Base-by-base conservation (phyloP, 2,329 filamentous ascomycete genomes). In the Clonostachys rosea region DNA sequence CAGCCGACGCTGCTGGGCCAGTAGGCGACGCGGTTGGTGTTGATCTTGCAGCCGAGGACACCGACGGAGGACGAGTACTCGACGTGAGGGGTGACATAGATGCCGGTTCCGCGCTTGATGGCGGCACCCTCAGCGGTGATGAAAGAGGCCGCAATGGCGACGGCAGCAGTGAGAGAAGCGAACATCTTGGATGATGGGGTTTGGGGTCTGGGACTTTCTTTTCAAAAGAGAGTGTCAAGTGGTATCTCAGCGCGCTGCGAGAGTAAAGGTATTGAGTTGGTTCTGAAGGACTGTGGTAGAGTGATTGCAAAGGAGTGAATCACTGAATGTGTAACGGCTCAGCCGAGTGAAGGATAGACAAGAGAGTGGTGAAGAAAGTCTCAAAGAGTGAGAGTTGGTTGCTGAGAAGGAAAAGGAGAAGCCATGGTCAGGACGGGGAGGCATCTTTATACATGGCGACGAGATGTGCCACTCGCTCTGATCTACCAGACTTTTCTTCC, bases 1-100 rank as follows among this genome's bases (percentile, higher is more conserved):
- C 79, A 83, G 65, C 70, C 68, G 43, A 78, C 67, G 5, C 67
- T 58, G 20, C 56, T 58, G 7, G 80, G 80, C 76, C 77, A 83
- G 71, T 83, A 83, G 51, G 79, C 79, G 37, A 83, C 71, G 40
- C 78, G 77, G 68, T 83, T 75, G 51, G 73, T 80, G 65, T 83
- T 62, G 61, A 83, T 71, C 62, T 80, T 77, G 73, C 79, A 83
- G 44, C 79, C 79, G 7, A 80, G 63, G 5, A 81, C 79, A 42
- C 79, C 79, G 50, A 81, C 62, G 5, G 76, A 79, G 14, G 75
- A 79, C 3, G 75, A 78, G 67, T 73, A 83, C 55, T 67, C 63
- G 51, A 74, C 75, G 59, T 83, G 79, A 34, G 79, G 79, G 6
- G 79, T 83, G 49, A 72, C 64, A 52, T 48, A 37, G 43, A 46